Evolutionary conservation across 2,329 filamentous ascomycete genomes (phyloP).

Genomic region (Neonectria sp.): DNA sequence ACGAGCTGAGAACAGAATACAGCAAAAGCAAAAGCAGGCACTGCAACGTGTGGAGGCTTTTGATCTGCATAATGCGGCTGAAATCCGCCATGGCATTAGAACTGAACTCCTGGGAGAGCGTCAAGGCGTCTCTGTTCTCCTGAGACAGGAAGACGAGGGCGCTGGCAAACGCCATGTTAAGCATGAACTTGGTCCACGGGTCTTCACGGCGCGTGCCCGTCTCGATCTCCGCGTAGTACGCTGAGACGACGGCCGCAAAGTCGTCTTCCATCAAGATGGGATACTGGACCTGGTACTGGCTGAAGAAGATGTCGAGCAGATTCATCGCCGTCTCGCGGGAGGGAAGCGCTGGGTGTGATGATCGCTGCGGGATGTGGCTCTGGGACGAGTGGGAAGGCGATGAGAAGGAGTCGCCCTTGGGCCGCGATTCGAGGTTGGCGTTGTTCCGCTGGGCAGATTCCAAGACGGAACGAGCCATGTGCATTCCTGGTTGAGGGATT

Average conservation of each 20-base stretch:
- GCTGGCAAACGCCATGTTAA: conserved; percentile 42
- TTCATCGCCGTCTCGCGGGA: conserved; percentile 36
- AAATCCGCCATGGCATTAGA: conserved; percentile 38
- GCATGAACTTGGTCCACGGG: conserved; percentile 37
- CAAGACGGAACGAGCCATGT: conserved; percentile 32
- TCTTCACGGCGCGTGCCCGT: conserved; percentile 19
- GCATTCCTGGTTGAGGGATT: conserved; percentile 14
- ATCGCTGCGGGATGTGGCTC: background rate
- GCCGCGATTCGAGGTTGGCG: conserved; percentile 20
- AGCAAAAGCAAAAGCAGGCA: conserved; percentile 41
- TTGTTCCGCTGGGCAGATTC: conserved; percentile 33
- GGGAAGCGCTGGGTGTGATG: conserved; percentile 23
- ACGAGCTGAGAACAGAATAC: conserved; percentile 38
- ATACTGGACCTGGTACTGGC: conserved; percentile 43
- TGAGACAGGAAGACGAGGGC: conserved; percentile 35
- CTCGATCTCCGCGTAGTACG: conserved; percentile 13
- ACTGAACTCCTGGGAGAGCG: conserved; percentile 35
- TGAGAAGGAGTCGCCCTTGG: conserved; percentile 1
- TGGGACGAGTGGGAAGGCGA: conserved; percentile 22
- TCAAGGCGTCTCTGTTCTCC: conserved; percentile 37
- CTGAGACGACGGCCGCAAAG: conserved; percentile 23
- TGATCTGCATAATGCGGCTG: conserved; percentile 37
- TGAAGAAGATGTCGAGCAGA: conserved; percentile 41
- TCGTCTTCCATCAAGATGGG: conserved; percentile 40
- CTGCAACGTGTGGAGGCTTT: conserved; percentile 38